Evolutionary conservation across 306 rosid species (phyloP).

Genomic region (Prunus fruticosa): DNA sequence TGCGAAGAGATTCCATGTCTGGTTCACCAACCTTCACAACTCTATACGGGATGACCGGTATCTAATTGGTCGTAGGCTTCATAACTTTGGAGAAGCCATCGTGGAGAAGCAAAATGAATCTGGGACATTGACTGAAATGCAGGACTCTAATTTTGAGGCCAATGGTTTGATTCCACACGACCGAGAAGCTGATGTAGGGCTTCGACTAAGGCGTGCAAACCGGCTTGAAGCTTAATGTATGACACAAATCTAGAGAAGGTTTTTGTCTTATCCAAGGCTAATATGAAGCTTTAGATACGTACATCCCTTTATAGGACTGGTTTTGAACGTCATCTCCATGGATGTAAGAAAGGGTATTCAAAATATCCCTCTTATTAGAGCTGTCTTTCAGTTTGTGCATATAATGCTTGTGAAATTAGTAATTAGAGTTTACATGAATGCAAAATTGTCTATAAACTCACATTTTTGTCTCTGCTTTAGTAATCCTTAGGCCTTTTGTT

Average conservation of each 20-base stretch:
- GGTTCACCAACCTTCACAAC: constrained; percentile 98
- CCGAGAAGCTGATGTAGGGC: constrained; percentile 65
- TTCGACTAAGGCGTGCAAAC: constrained; percentile 57
- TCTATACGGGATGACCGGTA: constrained; percentile 96
- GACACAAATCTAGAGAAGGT: background rate
- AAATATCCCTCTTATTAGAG: constrained; percentile 4
- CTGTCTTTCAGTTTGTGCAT: constrained; percentile 16
- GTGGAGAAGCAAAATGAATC: constrained; percentile 37
- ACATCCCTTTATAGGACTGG: background rate
- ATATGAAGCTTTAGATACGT: constrained; percentile 26
- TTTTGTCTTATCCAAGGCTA: constrained; percentile 18
- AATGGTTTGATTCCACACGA: constrained; percentile 39
- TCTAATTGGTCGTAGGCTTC: constrained; percentile 88
- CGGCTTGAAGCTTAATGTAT: constrained; percentile 23
- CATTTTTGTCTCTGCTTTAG: background rate
- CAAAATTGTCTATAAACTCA: background rate
- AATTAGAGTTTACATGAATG: constrained; percentile 3
- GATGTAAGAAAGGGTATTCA: constrained; percentile 17
- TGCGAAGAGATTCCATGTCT: constrained; percentile 92
- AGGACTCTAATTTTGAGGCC: constrained; percentile 28
- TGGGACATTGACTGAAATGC: constrained; percentile 34
- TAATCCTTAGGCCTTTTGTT: background rate
- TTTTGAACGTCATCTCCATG: constrained; percentile 22
- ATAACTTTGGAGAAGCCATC: constrained; percentile 75
- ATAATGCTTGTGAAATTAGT: constrained; percentile 6